Conservation (phyloP, 2,329 filamentous ascomycete species). For the Aspergillus aculeatus region DNA sequence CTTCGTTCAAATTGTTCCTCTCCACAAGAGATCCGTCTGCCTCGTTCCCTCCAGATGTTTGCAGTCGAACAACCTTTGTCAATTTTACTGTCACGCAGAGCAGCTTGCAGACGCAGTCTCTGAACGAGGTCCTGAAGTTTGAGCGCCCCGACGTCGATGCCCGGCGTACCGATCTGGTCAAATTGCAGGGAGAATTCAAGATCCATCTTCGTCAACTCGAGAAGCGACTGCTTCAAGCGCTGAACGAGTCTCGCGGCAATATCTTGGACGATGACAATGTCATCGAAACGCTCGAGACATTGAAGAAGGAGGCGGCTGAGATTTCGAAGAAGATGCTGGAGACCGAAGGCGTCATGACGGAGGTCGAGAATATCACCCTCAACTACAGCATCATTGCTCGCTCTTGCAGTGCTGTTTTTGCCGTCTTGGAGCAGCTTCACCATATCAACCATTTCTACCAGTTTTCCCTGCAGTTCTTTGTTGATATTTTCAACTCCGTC, state of each 20-base stretch:
- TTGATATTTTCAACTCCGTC: constrained; percentile 94
- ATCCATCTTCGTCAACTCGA: constrained; percentile 95
- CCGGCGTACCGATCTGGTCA: constrained; percentile 93
- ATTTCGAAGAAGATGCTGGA: constrained; percentile 95
- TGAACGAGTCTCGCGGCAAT: constrained; percentile 96
- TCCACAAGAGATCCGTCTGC: constrained; percentile 96
- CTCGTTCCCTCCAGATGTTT: constrained; percentile 92
- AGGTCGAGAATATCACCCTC: constrained; percentile 92
- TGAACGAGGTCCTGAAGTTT: constrained; percentile 96
- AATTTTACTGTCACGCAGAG: constrained; percentile 99
- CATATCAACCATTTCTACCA: constrained; percentile 99
- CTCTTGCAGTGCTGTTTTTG: constrained; percentile 96
- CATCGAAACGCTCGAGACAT: constrained; percentile 93
- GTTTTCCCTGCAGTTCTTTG: constrained; percentile 97
- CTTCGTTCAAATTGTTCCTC: constrained; percentile 90
- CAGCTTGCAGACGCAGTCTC: constrained; percentile 94
- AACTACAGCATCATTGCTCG: constrained; percentile 91
- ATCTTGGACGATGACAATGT: constrained; percentile 98
- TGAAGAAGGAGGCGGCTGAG: constrained; percentile 96
- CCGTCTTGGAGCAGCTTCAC: constrained; percentile 92
- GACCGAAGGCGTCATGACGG: constrained; percentile 96
- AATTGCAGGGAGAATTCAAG: constrained; percentile 98
- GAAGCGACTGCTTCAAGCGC: constrained; percentile 86
- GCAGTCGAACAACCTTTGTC: constrained; percentile 97
- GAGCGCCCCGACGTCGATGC: constrained; percentile 97